A percentile compares a stretch with the other conserved stretches of the same genome.
phyloP scores from a whole-genome alignment of 176 grass and related monocot genomes.

The Ampelocalamus luodianensis region DNA sequence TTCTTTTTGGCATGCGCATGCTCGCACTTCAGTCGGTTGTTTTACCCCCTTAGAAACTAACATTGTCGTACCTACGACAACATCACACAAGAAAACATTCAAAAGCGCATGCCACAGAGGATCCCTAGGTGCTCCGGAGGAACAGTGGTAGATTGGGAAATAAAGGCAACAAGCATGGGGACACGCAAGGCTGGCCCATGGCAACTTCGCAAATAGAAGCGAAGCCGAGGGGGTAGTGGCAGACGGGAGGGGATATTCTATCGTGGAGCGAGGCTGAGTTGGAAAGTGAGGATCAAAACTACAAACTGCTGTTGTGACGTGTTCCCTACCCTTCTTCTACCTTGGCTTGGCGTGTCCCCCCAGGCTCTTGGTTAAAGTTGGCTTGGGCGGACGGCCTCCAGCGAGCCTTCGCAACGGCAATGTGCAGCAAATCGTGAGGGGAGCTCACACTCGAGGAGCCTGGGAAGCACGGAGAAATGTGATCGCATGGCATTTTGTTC shows the following conservation, averaged over 20 bases:
- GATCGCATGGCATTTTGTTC: background rate
- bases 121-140: background rate
- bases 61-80: background rate
- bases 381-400: background rate
- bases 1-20: background rate
- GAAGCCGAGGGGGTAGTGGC: background rate
- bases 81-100: background rate
- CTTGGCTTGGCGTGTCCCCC: no score
- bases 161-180: background rate
- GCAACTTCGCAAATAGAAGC: background rate
- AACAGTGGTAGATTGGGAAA: background rate
- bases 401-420: background rate
- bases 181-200: background rate
- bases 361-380: background rate
- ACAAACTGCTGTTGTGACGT: background rate
- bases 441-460: no score
- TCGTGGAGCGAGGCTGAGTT: background rate
- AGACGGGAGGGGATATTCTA: background rate
- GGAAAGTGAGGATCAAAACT: background rate
- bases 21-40: background rate
- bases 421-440: background rate
- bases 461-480: background rate
- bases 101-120: background rate
- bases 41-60: background rate
- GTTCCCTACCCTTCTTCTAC: background rate